Conservation (phyloP, 768 basidiomycete species). For the Russula griseocarnosa region DNA sequence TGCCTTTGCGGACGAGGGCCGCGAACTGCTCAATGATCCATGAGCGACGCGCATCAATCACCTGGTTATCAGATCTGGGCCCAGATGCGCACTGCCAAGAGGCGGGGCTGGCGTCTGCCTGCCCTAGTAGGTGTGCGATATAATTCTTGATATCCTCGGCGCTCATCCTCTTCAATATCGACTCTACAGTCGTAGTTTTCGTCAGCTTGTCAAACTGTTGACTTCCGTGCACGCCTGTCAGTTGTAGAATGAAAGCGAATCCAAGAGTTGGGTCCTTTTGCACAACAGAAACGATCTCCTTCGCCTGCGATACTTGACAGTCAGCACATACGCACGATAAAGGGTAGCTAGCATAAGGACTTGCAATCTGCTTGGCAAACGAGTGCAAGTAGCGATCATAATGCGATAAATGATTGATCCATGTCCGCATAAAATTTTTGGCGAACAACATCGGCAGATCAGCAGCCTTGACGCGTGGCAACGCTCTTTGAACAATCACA, state of each 20-base stretch:
- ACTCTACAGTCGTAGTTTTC: slow-evolving; percentile 88
- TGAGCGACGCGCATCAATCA: slow-evolving; percentile 52
- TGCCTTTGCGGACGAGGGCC: slow-evolving; percentile 70
- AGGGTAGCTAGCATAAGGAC: slow-evolving; percentile 31
- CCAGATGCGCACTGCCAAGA: slow-evolving; percentile 39
- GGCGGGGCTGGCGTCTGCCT: slow-evolving; percentile 50
- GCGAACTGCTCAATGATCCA: slow-evolving; percentile 90
- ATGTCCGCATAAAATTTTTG: slow-evolving; percentile 91
- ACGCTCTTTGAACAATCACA: slow-evolving; percentile 77
- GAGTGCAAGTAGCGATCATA: slow-evolving; percentile 87
- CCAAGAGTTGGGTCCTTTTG: slow-evolving; percentile 73
- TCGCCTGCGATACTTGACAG: slow-evolving; percentile 45
- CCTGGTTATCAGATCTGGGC: slow-evolving; percentile 43
- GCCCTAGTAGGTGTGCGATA: slow-evolving; percentile 62
- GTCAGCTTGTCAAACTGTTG: slow-evolving; percentile 90
- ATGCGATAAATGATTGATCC: slow-evolving; percentile 93
- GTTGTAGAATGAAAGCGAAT: slow-evolving; percentile 77
- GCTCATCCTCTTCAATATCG: slow-evolving; percentile 71
- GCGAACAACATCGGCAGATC: slow-evolving; percentile 87
- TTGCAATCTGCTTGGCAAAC: slow-evolving; percentile 76
- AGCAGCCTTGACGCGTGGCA: slow-evolving; percentile 58
- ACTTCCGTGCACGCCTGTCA: slow-evolving; percentile 79
- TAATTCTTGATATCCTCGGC: slow-evolving; percentile 71
- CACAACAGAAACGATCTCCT: slow-evolving; percentile 70
- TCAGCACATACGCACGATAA: background rate